Base-by-base conservation (phyloP, 306 rosid genomes). In the Inga oerstediana region DNA sequence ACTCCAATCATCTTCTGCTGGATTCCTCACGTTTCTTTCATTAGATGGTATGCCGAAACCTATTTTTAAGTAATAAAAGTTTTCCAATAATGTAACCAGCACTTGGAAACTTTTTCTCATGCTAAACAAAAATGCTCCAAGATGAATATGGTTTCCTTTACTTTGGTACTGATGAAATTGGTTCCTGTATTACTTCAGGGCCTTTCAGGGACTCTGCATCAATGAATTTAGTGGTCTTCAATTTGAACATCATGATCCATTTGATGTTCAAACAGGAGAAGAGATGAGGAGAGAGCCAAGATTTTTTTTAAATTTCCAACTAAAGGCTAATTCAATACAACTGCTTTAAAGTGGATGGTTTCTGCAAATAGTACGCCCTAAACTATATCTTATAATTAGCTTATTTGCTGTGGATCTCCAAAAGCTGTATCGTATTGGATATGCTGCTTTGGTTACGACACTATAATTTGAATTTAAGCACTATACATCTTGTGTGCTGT, bases 191-290 rank as follows among this genome's bases (percentile, higher is more conserved):
- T 62, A 78, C 86, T 91, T 81, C 97, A 96, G 98, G 99, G 97
- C 99, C n/a, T 96, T 94, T 83, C 97, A 96, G 82, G 99, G 97
- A 84, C 93, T 96, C 79, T 92, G 97, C 92, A 86, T 94, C 88
- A 96, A 94, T 74, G 99, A 96, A 82, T 92, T 96, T 80, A 86
- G 83, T 10, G 97, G 98, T 75, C 98, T 94, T 84, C 87, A 96
- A 83, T 94, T 96, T 83, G 98, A 96, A 75, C 97, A 93, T 83
- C 97, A 92, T 72, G 75, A 91, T 80, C 79, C 98, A 43, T 87
- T 92, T 80, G 98, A 96, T 83, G 24, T 90, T 83, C 97, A 88
- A 88, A 94, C 91, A 4, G 98, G 98, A 86, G 97, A 96, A 76
- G 97, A 96, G 97, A 98, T 96, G 88, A 76, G 84, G 81, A 68